Evolutionary conservation across 148 eudicot species (phyloP).

Genomic region (Silene latifolia): DNA sequence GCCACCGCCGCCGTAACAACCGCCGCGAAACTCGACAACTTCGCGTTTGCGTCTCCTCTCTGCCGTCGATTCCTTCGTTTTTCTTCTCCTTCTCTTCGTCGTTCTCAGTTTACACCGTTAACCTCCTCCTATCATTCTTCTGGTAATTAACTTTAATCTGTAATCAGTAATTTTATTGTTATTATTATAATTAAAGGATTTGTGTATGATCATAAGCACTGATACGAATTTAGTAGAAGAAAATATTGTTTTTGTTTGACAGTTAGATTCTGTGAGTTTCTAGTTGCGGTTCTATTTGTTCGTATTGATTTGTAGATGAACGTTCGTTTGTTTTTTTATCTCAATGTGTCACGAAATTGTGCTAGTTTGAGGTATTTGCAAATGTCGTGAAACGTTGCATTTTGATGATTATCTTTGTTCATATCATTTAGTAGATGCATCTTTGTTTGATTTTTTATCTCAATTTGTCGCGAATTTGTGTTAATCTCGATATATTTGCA

Average conservation of each 20-base stretch:
- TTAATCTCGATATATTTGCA: not conserved
- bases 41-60: constrained; percentile 23
- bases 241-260: not conserved
- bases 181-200: not conserved
- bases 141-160: constrained; percentile 22
- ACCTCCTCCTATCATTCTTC: constrained; percentile 30
- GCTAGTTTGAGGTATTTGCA: not conserved
- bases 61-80: constrained; percentile 29
- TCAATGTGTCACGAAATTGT: not conserved
- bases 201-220: not conserved
- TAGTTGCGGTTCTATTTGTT: not conserved
- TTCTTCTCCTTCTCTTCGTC: constrained; percentile 24
- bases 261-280: not conserved
- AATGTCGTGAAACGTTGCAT: not conserved
- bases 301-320: not conserved
- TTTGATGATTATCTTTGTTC: not conserved
- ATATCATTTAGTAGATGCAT: not conserved
- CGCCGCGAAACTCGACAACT: constrained; percentile 35
- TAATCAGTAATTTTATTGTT: not conserved
- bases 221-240: not conserved
- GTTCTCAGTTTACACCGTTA: constrained; percentile 26
- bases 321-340: not conserved
- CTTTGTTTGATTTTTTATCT: not conserved
- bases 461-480: not conserved
- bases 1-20: constrained; percentile 43